Evolutionary conservation across 495 filamentous ascomycete species (phyloP).

Genomic region (Rostrohypoxylon terebratum): DNA sequence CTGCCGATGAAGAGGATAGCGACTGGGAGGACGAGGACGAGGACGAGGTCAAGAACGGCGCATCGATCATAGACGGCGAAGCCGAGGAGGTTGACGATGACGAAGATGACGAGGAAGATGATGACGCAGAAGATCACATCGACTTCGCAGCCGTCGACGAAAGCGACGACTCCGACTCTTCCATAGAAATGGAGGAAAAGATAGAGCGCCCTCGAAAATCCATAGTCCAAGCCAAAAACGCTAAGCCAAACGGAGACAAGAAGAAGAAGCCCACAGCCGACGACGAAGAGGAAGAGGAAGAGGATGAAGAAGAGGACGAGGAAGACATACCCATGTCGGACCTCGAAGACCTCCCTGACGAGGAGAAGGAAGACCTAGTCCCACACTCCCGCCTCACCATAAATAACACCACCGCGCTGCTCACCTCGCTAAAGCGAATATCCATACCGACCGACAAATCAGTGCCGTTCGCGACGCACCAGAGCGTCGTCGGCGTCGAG

Average conservation of each 20-base stretch:
- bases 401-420: constrained; percentile 92
- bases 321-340: constrained; percentile 85
- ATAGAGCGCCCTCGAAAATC: constrained; percentile 49
- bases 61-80: constrained; percentile 20
- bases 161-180: constrained; percentile 51
- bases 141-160: constrained; percentile 48
- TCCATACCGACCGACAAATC: constrained; percentile 66
- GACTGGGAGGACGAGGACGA: constrained; percentile 58
- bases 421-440: constrained; percentile 80
- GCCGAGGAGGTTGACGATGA: constrained; percentile 37
- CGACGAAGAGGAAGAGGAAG: constrained; percentile 53
- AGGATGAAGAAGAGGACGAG: constrained; percentile 64
- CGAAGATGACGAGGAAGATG: constrained; percentile 32
- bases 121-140: constrained; percentile 14
- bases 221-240: constrained; percentile 49
- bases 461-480: constrained; percentile 66
- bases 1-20: constrained; percentile 54
- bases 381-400: constrained; percentile 94
- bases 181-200: constrained; percentile 53
- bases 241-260: constrained; percentile 55
- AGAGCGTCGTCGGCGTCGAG: constrained; percentile 62
- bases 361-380: constrained; percentile 85
- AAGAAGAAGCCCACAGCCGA: constrained; percentile 50
- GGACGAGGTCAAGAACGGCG: constrained; percentile 49
- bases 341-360: constrained; percentile 77